phyloP scores from a whole-genome alignment of 805 yeast genomes.

The Cyberlindnera mrakii region DNA sequence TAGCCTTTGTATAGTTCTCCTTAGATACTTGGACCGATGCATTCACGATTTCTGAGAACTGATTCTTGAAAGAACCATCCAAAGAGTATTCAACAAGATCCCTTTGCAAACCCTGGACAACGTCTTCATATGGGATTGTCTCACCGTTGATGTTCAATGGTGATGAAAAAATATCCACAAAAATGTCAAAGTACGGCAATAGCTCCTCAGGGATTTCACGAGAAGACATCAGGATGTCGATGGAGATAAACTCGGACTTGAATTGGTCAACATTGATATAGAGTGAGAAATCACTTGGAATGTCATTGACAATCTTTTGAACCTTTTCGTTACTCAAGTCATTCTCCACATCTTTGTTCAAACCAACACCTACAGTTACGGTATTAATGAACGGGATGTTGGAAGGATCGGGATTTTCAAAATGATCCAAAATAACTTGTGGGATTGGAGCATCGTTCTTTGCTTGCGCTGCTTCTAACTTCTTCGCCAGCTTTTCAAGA shows the following conservation, averaged over 20 bases:
- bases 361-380: slow-evolving; percentile 54
- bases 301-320: slow-evolving; percentile 19
- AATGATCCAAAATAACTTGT: slow-evolving; percentile 48
- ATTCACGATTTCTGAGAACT: slow-evolving; percentile 60
- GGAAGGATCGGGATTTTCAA: slow-evolving; percentile 70
- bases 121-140: slow-evolving; percentile 62
- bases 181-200: slow-evolving; percentile 59
- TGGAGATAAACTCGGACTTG: slow-evolving; percentile 71
- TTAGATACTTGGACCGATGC: slow-evolving; percentile 56
- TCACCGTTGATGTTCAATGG: slow-evolving; percentile 65
- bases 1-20: slow-evolving; percentile 58
- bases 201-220: slow-evolving; percentile 42
- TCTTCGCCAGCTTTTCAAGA: slow-evolving; percentile 41
- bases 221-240: slow-evolving; percentile 57
- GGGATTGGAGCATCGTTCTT: slow-evolving; percentile 79
- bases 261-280: slow-evolving; percentile 75
- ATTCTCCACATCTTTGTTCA: slow-evolving; percentile 31
- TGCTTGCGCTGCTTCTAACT: slow-evolving; percentile 55
- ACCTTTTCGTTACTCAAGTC: slow-evolving; percentile 26
- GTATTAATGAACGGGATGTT: slow-evolving; percentile 69
- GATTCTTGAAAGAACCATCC: slow-evolving; percentile 50
- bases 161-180: slow-evolving; percentile 62
- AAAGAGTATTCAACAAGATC: slow-evolving; percentile 63
- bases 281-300: slow-evolving; percentile 52
- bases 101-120: slow-evolving; percentile 62